phyloP scores from a whole-genome alignment of 2,329 filamentous ascomycete genomes.

The Xylaria multiplex region DNA sequence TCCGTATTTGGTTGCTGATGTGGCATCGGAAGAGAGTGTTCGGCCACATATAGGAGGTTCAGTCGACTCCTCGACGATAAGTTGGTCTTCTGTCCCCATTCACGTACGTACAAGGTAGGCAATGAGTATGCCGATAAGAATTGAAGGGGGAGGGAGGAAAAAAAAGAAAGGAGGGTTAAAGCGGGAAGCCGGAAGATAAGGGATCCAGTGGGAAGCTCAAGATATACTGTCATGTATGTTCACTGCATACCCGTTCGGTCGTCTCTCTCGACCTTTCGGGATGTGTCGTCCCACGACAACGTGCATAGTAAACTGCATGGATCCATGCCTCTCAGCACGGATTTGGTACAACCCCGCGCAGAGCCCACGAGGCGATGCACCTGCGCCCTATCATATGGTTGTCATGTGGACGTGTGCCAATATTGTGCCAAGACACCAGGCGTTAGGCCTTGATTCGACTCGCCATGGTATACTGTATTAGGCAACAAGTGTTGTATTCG shows the following conservation, averaged over 20 bases:
- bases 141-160: conserved; percentile 27
- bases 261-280: conserved; percentile 21
- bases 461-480: conserved; percentile 16
- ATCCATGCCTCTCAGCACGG: conserved; percentile 24
- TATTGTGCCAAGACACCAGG: conserved; percentile 27
- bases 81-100: conserved; percentile 50
- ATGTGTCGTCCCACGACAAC: conserved; percentile 32
- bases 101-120: conserved; percentile 42
- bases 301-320: conserved; percentile 29
- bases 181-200: conserved; percentile 28
- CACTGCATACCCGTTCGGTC: conserved; percentile 13
- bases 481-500: not conserved
- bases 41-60: conserved; percentile 50
- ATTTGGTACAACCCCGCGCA: conserved; percentile 35
- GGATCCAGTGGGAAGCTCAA: conserved; percentile 36
- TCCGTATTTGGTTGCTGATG: conserved; percentile 24
- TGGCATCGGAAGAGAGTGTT: conserved; percentile 39
- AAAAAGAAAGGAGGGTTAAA: conserved; percentile 34
- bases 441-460: conserved; percentile 6
- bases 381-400: conserved; percentile 27
- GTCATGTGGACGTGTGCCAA: conserved; percentile 35
- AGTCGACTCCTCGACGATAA: conserved; percentile 50
- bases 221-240: conserved; percentile 30
- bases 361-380: conserved; percentile 28
- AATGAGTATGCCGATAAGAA: conserved; percentile 15